A percentile compares a stretch with the other conserved stretches of the same genome.
These are phyloP conservation scores for Protomyces arabidopsidicola DNA, from an alignment of 1,139 yeast species.

Conservation along the genomic window DNA sequence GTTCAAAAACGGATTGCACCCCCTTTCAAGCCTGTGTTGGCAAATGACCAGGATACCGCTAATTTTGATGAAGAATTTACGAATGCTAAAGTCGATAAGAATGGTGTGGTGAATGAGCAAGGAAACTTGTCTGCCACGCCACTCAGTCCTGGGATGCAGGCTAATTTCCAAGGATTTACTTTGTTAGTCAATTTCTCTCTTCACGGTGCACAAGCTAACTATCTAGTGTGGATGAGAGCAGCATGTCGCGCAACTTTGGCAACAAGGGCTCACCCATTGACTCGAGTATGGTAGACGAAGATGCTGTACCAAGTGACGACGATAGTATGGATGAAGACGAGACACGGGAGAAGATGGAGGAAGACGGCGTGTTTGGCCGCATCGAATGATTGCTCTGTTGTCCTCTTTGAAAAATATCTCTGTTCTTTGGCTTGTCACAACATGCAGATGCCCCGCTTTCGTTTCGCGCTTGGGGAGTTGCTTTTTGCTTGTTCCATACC, in stretches of 20 bases:
- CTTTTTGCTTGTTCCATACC: not conserved
- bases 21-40: slow-evolving; percentile 89
- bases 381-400: slow-evolving; percentile 1
- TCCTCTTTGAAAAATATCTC: not conserved
- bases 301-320: slow-evolving; percentile 22
- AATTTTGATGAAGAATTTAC: slow-evolving; percentile 98
- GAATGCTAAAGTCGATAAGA: slow-evolving; percentile 73
- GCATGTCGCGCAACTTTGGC: slow-evolving; percentile 16
- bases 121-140: slow-evolving; percentile 70
- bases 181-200: not conserved
- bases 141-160: slow-evolving; percentile 88
- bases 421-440: no score
- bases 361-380: slow-evolving; percentile 23
- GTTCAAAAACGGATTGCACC: slow-evolving; percentile 85
- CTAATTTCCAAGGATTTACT: slow-evolving; percentile 74
- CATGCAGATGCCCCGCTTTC: no score
- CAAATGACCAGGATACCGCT: slow-evolving; percentile 87
- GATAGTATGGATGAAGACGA: slow-evolving; percentile 18
- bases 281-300: slow-evolving; percentile 21
- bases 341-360: slow-evolving; percentile 9
- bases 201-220: not conserved
- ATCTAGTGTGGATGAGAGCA: slow-evolving; percentile 20
- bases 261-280: slow-evolving; percentile 10
- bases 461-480: not conserved
- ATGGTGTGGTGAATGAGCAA: slow-evolving; percentile 38